Evolutionary conservation across 2,329 filamentous ascomycete species (phyloP).

Genomic region (Scytalidium sp.): DNA sequence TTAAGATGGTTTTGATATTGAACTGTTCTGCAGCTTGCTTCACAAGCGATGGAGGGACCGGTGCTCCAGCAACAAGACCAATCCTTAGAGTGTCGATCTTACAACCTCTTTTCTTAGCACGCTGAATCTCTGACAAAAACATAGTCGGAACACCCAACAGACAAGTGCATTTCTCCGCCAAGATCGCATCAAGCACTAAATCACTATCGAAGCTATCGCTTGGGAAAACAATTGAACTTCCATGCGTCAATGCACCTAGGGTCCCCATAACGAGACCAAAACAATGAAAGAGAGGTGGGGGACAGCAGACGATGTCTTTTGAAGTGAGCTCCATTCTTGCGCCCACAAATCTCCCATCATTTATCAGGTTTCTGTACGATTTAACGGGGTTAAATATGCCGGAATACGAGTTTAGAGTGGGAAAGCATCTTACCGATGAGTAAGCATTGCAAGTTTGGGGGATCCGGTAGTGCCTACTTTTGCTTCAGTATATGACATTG

Average conservation of each 20-base stretch:
- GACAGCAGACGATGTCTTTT: slow-evolving; percentile 61
- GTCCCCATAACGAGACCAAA: slow-evolving; percentile 70
- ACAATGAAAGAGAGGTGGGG: slow-evolving; percentile 65
- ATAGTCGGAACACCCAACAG: slow-evolving; percentile 82
- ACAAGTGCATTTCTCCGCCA: slow-evolving; percentile 67
- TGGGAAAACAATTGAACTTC: slow-evolving; percentile 66
- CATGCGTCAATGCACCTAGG: slow-evolving; percentile 66
- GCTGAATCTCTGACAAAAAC: slow-evolving; percentile 33
- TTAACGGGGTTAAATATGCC: no score
- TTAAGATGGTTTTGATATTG: slow-evolving; percentile 73
- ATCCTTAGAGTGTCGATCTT: slow-evolving; percentile 55
- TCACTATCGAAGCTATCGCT: slow-evolving; percentile 69
- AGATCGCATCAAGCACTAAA: slow-evolving; percentile 64
- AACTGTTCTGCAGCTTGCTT: slow-evolving; percentile 66
- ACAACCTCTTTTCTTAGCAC: slow-evolving; percentile 22
- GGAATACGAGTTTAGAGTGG: no score
- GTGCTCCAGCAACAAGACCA: slow-evolving; percentile 76
- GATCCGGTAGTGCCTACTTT: slow-evolving; percentile 62
- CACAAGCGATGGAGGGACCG: slow-evolving; percentile 74
- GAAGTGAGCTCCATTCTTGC: slow-evolving; percentile 63
- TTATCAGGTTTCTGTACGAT: slow-evolving; percentile 44
- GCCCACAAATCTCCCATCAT: slow-evolving; percentile 66
- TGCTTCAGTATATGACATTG: neutral
- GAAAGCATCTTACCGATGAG: slow-evolving; percentile 33
- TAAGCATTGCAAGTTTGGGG: slow-evolving; percentile 73